Base-by-base conservation (phyloP, 495 filamentous ascomycete genomes). In the Talaromyces borbonicus region DNA sequence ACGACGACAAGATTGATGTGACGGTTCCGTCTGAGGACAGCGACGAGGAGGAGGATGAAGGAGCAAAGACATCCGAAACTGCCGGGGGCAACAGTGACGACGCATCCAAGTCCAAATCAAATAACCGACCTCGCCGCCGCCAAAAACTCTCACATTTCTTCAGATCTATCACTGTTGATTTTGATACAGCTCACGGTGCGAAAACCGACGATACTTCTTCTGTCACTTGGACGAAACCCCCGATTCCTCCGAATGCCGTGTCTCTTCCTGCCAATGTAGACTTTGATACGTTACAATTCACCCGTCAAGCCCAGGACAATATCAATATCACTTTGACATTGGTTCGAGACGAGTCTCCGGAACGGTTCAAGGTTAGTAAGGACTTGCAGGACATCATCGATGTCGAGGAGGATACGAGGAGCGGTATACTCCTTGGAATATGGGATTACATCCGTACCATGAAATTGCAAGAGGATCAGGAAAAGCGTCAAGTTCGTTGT, bases 361-460 rank as follows among this genome's bases (percentile, higher is more conserved):
- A 97, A 61, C 75, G 87, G 24, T 95, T 79, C 56, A 77, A 77
- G 50, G 67, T 97, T 23, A 88, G 79, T 59, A 78, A 79, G 43
- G 75, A 80, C 49, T 66, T 99, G 7, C 85, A 88, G 22, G 85
- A 93, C 45, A 72, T 99, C 8, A 68, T 97, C 16, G 93, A 97
- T 54, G 81, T 84, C 39, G 74, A 81, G 41, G 87, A 93, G 56
- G 93, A 89, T 42, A 90, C 90, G 12, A 77, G 87, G 9, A 80
- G 86, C 27, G 87, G 87, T 25, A 83, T 87, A 23, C 79, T 94
- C 16, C 83, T 90, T 69, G 89, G 84, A 20, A 75, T 99, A 22
- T 97, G 88, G 87, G 87, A 97, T 58, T 99, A 99, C 58, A 84
- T 94, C 51, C 83, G 84, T 49, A 75, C 84, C 16, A 86, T 85